Evolutionary conservation across 176 grass and related monocot genomes (phyloP), one percentile per base, ranked within the genome.

Genomic region (Elaeis guineensis): DNA sequence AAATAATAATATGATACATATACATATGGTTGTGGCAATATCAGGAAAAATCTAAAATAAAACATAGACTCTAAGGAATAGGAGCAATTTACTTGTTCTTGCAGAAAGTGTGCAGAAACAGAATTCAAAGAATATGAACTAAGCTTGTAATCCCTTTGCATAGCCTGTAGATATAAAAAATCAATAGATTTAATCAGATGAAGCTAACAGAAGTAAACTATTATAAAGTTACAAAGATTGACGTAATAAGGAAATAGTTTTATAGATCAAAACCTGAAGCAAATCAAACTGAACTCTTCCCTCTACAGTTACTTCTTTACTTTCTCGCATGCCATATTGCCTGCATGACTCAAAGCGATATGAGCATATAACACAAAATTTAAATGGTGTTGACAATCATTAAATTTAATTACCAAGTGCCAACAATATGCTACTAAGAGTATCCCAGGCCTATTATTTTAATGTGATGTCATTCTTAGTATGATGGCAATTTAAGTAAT

Each of bases 271-370:
- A 76, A 95, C 92, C 87, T 97, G 92, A 67, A 97, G 69, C 51
- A 97, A 82, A 82, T 97, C 92, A 7, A 97, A 97, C 63, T 97
- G 92, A 66, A 97, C 92, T 80, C 92, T 88, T 77, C 92, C 92
- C 66, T 97, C 92, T 18, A 97, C 66, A 19, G 87, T 88, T 75
- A 97, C 88, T 55, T 97, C 92, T 80, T 97, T 97, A 76, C 92
- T 97, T 87, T 91, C 92, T 69, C 87, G 87, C 50, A 80, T 6
- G 65, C 87, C 92, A 80, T 91, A 89, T 54, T 97, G 92, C 81
- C 92, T 97, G 81, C 28, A 73, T 50, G 70, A 61, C 19, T 20
- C 21, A 19, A 55, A 20, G 21, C 19, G 6, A 20, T 21, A 54
- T 18, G 8, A 55, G 21, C 54, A 20, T 55, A 55, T 55, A 21